phyloP scores from a whole-genome alignment of 306 rosid genomes.

The Oemleria cerasiformis region DNA sequence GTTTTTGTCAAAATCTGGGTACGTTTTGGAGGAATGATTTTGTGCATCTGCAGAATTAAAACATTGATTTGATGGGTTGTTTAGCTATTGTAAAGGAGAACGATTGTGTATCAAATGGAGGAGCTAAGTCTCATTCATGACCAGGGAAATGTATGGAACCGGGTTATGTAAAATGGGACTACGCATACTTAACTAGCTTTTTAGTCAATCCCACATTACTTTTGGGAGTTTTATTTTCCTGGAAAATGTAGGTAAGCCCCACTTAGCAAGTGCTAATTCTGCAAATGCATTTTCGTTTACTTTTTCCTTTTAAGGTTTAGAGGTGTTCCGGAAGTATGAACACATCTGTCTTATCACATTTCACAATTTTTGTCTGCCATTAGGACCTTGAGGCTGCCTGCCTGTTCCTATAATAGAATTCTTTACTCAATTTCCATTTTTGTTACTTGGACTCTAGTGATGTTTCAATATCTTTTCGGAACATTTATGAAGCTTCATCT shows the following conservation, averaged over 20 bases:
- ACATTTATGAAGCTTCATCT: constrained; percentile 20
- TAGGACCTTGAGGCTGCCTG: constrained; percentile 1
- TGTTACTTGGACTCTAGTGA: not conserved
- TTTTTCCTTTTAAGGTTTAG: not conserved
- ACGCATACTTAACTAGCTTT: not conserved
- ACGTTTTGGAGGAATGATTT: not conserved
- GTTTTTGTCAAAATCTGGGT: constrained; percentile 6
- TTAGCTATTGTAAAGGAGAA: not conserved
- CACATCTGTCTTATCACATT: not conserved
- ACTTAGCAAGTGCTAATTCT: not conserved
- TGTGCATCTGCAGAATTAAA: not conserved
- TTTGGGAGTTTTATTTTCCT: not conserved
- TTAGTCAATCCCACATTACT: not conserved
- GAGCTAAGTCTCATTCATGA: not conserved
- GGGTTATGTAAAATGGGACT: no score
- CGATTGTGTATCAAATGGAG: not conserved
- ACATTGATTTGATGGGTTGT: not conserved
- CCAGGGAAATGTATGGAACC: not conserved
- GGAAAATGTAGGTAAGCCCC: not conserved
- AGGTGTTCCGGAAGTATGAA: no score
- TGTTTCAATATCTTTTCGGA: constrained; percentile 9
- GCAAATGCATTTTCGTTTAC: not conserved
- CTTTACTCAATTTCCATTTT: not conserved
- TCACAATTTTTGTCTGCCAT: not conserved
- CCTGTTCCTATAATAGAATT: not conserved